Conservation (phyloP, 73 alveolate species). For the Tetrahymena thermophila region DNA sequence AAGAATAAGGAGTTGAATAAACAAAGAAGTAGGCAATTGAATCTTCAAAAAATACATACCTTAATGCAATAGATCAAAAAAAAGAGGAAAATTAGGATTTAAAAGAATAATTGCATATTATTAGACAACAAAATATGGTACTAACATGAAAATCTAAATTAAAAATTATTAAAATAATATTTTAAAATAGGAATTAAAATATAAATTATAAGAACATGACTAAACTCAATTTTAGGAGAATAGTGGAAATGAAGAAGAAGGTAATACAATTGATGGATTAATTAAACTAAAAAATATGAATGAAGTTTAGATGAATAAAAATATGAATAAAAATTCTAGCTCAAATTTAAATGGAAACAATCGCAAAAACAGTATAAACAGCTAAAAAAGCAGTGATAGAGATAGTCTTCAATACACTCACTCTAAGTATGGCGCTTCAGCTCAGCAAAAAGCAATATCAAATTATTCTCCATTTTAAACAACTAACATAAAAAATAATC, state of each 20-base stretch:
- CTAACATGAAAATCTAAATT: background rate
- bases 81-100: background rate
- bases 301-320: background rate
- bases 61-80: background rate
- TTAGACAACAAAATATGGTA: background rate
- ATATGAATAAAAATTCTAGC: background rate
- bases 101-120: background rate
- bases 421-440: background rate
- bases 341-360: background rate
- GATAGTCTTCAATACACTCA: background rate
- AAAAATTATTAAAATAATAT: background rate
- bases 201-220: background rate
- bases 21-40: background rate
- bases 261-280: background rate
- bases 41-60: background rate
- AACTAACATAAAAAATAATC: background rate
- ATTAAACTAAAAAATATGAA: background rate
- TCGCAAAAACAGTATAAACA: background rate
- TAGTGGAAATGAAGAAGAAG: background rate
- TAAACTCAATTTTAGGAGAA: background rate
- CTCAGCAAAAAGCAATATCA: background rate
- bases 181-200: background rate
- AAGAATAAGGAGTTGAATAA: background rate
- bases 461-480: background rate
- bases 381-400: background rate